phyloP scores from a whole-genome alignment of 371 early-diverging fungal genomes.

The Mortierella sp. region DNA sequence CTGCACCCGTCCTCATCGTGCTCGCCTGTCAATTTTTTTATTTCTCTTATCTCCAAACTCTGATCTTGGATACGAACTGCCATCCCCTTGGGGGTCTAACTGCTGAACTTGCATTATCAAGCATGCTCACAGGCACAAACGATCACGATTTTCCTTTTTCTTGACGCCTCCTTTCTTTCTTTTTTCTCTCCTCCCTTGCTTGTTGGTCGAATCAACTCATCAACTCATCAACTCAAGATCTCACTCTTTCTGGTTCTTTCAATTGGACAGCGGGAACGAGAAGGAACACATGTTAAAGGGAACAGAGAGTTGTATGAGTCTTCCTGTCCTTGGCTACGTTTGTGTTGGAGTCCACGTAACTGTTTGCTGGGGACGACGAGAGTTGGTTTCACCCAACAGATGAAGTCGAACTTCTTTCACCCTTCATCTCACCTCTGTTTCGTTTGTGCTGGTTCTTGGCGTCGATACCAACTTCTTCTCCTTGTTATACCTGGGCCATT shows the following conservation, averaged over 20 bases:
- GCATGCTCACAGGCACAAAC: not conserved
- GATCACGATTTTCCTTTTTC: not conserved
- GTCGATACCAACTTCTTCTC: not conserved
- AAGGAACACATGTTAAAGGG: not conserved
- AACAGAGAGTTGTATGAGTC: not conserved
- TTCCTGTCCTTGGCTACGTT: not conserved
- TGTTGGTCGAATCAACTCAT: not conserved
- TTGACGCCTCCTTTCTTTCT: not conserved
- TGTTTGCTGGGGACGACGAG: not conserved
- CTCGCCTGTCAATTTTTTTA: not conserved
- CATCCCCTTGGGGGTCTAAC: not conserved
- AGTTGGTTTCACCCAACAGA: conserved; percentile 10
- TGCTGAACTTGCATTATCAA: conserved; percentile 2
- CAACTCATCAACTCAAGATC: not conserved
- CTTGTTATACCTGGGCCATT: not conserved
- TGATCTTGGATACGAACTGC: conserved; percentile 3
- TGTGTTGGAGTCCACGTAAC: not conserved
- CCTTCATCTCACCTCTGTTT: not conserved
- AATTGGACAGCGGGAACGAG: not conserved
- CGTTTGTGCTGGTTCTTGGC: not conserved
- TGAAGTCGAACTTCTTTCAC: not conserved
- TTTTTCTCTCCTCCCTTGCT: not conserved
- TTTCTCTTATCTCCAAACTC: conserved; percentile 9
- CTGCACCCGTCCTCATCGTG: not conserved
- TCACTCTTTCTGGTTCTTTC: not conserved